phyloP scores from a whole-genome alignment of 148 eudicot species.

The Amaranthus hypochondriacus region DNA sequence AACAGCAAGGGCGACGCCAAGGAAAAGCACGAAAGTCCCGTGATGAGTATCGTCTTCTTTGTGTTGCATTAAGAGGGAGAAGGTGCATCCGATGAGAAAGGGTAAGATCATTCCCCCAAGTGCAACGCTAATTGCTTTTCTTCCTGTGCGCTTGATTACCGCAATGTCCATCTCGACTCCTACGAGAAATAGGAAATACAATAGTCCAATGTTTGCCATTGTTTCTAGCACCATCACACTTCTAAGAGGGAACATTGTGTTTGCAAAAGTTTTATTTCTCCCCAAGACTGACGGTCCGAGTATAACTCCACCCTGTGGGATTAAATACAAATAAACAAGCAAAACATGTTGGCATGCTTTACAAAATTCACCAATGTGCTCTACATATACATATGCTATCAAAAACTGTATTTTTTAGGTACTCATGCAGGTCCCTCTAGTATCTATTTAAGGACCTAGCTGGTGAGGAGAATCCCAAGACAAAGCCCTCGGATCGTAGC shows the following conservation, averaged over 20 bases:
- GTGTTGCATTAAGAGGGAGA: constrained; percentile 29
- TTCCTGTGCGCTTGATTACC: constrained; percentile 43
- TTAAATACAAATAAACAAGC: not conserved
- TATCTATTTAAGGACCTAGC: too few relatives aligned
- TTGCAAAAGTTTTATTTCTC: constrained; percentile 27
- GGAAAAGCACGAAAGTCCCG: constrained; percentile 51
- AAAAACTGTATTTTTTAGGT: too few relatives aligned
- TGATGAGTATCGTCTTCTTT: constrained; percentile 7
- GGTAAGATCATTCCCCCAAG: constrained; percentile 62
- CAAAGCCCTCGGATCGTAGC: too few relatives aligned
- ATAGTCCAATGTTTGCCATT: constrained; percentile 66
- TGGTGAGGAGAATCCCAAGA: too few relatives aligned
- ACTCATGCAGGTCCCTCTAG: too few relatives aligned
- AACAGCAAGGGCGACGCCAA: constrained; percentile 59
- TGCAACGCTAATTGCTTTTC: constrained; percentile 50
- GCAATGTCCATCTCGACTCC: constrained; percentile 67
- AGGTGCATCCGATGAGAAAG: constrained; percentile 44
- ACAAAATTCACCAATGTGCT: too few relatives aligned
- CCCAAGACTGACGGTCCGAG: constrained; percentile 70
- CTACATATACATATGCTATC: too few relatives aligned
- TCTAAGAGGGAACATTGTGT: constrained; percentile 45
- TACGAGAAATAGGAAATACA: constrained; percentile 63
- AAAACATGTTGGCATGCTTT: not conserved
- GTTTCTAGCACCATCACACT: constrained; percentile 73
- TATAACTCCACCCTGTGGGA: constrained; percentile 55